phyloP scores from a whole-genome alignment of 306 rosid genomes.

The Citrullus mucosospermus region DNA sequence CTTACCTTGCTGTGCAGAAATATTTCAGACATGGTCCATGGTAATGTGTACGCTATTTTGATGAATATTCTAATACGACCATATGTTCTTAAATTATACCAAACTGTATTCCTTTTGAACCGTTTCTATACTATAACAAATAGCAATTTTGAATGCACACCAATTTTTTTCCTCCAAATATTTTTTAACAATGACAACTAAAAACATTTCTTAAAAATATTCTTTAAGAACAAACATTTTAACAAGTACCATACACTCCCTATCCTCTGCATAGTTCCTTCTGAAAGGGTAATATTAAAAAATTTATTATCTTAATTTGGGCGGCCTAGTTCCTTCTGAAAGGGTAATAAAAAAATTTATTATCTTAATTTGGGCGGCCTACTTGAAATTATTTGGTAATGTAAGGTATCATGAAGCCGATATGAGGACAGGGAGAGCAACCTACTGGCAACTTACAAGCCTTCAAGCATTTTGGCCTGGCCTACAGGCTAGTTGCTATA shows the following conservation, averaged over 20 bases:
- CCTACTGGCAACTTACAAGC: constrained; percentile 98
- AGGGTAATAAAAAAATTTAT: not conserved
- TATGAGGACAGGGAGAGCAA: constrained; percentile 93
- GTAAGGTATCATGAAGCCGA: constrained; percentile 97
- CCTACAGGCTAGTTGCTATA: constrained; percentile 55
- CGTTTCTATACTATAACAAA: not conserved
- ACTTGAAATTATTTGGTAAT: constrained; percentile 15
- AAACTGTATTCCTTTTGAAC: not conserved
- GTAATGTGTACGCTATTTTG: constrained; percentile 24
- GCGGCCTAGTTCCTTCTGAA: not conserved
- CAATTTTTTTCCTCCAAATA: not conserved
- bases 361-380: not conserved
- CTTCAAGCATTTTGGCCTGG: constrained; percentile 99
- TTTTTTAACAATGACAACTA: not conserved
- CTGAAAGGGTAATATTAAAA: not conserved
- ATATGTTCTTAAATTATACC: not conserved
- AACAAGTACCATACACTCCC: not conserved
- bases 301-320: not conserved
- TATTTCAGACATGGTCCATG: constrained; percentile 89
- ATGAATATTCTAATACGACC: not conserved
- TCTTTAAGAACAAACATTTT: not conserved
- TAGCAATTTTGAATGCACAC: not conserved
- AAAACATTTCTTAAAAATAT: not conserved
- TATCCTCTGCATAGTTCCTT: not conserved
- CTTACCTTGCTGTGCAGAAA: constrained; percentile 49